phyloP scores from a whole-genome alignment of 2,329 filamentous ascomycete genomes.

The Nigrospora sphaerica region DNA sequence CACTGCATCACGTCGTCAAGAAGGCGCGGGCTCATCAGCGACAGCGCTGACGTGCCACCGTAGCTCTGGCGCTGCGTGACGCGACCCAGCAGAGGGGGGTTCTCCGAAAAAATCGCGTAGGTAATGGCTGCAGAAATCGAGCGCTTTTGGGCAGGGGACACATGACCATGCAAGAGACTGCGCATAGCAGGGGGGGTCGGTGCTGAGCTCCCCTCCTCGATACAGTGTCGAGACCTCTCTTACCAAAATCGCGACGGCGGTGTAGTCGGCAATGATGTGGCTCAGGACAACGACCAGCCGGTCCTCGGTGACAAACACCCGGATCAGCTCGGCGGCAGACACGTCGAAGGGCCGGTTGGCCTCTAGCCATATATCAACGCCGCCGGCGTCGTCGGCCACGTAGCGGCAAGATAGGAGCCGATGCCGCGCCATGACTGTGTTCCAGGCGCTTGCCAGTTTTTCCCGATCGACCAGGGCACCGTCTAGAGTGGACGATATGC shows the following conservation, averaged over 20 bases:
- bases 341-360: slow-evolving; percentile 17
- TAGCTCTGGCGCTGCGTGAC: not conserved
- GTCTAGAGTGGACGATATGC: no score
- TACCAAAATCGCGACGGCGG: slow-evolving; percentile 18
- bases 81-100: no score
- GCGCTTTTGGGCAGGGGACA: not conserved
- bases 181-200: not conserved
- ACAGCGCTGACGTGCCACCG: not conserved
- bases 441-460: no score
- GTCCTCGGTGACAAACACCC: slow-evolving; percentile 14
- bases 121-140: not conserved
- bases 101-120: no score
- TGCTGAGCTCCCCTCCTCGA: not conserved
- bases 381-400: no score
- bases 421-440: no score
- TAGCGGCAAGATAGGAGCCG: no score
- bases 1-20: no score
- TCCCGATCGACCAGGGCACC: no score
- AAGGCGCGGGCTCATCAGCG: not conserved
- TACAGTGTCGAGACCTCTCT: slow-evolving; percentile 16
- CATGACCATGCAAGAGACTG: not conserved
- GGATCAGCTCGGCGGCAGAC: slow-evolving; percentile 11
- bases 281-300: slow-evolving; percentile 15
- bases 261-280: slow-evolving; percentile 26
- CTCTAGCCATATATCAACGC: slow-evolving; percentile 6